Evolutionary conservation across 2,329 filamentous ascomycete species (phyloP).

Genomic region (Venturia pyrina): DNA sequence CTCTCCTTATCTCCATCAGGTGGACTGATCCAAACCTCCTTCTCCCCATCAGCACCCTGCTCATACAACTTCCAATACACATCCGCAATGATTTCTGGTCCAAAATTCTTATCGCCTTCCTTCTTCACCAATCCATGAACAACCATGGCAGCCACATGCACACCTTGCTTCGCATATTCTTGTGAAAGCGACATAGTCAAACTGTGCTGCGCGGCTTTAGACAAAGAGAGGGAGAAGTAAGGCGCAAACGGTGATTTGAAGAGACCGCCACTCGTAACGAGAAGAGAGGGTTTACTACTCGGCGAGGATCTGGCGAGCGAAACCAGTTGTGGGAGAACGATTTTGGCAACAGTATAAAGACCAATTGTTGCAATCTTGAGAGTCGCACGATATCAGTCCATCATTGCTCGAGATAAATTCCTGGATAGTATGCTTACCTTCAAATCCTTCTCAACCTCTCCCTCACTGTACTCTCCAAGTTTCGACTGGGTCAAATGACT

Average conservation of each 20-base stretch:
- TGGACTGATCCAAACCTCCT: constrained; percentile 13
- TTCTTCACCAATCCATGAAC: constrained; percentile 16
- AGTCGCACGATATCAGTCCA: not conserved
- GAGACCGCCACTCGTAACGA: constrained; percentile 41
- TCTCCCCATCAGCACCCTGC: constrained; percentile 16
- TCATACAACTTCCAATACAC: constrained; percentile 17
- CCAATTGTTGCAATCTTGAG: constrained; percentile 36
- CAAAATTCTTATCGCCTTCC: constrained; percentile 15
- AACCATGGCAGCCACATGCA: constrained; percentile 18
- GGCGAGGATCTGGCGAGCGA: constrained; percentile 19
- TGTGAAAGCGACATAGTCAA: constrained; percentile 7
- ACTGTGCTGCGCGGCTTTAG: constrained; percentile 13
- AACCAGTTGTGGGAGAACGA: constrained; percentile 31
- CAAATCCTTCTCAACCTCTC: constrained; percentile 41
- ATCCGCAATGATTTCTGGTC: constrained; percentile 15
- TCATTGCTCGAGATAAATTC: no score
- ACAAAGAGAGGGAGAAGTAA: constrained; percentile 30
- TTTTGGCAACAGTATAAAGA: constrained; percentile 38
- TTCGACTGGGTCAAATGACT: constrained; percentile 3
- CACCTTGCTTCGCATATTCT: constrained; percentile 13
- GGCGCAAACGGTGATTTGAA: constrained; percentile 37
- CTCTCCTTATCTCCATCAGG: not conserved
- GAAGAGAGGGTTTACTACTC: constrained; percentile 32
- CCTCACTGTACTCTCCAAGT: constrained; percentile 6
- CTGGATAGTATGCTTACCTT: constrained; percentile 25